These are phyloP conservation scores for Herpetomonas muscarum DNA, from an alignment of 208 protist genomes.

Conservation along the genomic window DNA sequence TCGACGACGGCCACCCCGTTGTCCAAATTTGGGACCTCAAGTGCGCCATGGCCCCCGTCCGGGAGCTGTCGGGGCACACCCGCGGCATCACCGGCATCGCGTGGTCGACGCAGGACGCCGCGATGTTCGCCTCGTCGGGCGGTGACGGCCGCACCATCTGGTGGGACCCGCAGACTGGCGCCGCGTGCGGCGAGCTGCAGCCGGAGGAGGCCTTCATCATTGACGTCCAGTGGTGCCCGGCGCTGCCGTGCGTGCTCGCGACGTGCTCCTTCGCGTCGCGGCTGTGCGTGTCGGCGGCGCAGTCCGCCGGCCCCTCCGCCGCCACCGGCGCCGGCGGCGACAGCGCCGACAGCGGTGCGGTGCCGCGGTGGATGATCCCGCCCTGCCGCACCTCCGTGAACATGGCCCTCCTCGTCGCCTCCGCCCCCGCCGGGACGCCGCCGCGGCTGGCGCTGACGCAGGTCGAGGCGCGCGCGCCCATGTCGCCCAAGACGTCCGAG, in stretches of 20 bases:
- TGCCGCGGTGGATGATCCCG: constrained; percentile 51
- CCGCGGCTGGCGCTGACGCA: constrained; percentile 28
- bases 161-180: constrained; percentile 91
- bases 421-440: constrained; percentile 19
- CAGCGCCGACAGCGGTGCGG: constrained; percentile 6
- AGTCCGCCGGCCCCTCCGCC: constrained; percentile 11
- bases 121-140: constrained; percentile 90
- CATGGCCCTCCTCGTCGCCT: constrained; percentile 48
- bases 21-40: constrained; percentile 97
- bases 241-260: constrained; percentile 81
- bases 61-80: constrained; percentile 73
- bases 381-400: constrained; percentile 69
- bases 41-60: constrained; percentile 86
- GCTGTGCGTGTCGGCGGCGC: constrained; percentile 67
- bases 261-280: constrained; percentile 85
- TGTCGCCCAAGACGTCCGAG: constrained; percentile 27
- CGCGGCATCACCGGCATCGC: constrained; percentile 90
- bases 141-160: constrained; percentile 93
- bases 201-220: constrained; percentile 86
- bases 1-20: constrained; percentile 89
- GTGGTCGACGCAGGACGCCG: constrained; percentile 91
- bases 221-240: constrained; percentile 94
- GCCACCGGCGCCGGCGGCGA: constrained; percentile 13
- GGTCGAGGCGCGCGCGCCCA: constrained; percentile 13
- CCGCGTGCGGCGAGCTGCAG: constrained; percentile 60